Percentiles rank a stretch among this genome's conserved stretches.
Conservation (phyloP, 371 early-diverging fungal genomes). For the Lichtheimia ornata region DNA sequence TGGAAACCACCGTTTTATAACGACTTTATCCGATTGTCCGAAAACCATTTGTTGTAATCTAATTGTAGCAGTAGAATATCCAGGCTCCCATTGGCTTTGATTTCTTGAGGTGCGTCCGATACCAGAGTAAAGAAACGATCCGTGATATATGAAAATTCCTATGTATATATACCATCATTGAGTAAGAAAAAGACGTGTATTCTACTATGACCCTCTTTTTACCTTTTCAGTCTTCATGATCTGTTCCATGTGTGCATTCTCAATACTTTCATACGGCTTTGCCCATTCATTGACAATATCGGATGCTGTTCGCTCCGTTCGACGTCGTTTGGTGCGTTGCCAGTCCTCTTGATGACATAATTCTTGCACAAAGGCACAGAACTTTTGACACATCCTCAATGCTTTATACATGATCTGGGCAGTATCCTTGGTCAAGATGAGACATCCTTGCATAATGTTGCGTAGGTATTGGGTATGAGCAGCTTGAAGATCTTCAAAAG, state of each 20-base stretch:
- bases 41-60: constrained; percentile 66
- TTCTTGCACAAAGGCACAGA: constrained; percentile 38
- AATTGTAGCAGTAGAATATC: constrained; percentile 65
- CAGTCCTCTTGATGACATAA: constrained; percentile 31
- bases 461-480: constrained; percentile 53
- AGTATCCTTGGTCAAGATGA: constrained; percentile 43
- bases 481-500: constrained; percentile 61
- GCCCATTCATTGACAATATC: constrained; percentile 47
- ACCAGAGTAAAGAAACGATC: constrained; percentile 52
- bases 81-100: constrained; percentile 49
- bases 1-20: background rate
- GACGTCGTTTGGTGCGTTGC: constrained; percentile 26
- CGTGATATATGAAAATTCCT: constrained; percentile 57
- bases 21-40: constrained; percentile 12
- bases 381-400: constrained; percentile 40
- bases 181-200: constrained; percentile 5
- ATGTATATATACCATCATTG: constrained; percentile 1
- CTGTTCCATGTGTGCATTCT: background rate
- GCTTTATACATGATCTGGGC: constrained; percentile 31
- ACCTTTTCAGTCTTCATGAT: constrained; percentile 31
- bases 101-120: constrained; percentile 36
- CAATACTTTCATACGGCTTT: constrained; percentile 12
- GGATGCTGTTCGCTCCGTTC: constrained; percentile 31
- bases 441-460: constrained; percentile 52
- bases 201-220: constrained; percentile 4